Percentiles rank a stretch among this genome's conserved stretches.
phyloP scores from a whole-genome alignment of 441 rosid species.

The Rhodomyrtus psidioides region DNA sequence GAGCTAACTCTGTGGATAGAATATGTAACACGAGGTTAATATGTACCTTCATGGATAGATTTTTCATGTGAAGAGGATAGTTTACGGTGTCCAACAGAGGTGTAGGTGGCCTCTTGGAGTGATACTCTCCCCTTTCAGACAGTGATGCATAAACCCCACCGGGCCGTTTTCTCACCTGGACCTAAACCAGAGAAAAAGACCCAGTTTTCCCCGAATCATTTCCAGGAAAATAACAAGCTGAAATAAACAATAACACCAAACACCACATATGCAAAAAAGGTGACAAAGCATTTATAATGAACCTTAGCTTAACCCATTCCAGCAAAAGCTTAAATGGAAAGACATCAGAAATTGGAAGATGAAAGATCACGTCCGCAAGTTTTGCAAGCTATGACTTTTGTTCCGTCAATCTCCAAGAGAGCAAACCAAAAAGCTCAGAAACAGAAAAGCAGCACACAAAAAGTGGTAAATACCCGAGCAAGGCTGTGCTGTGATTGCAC shows the following conservation, averaged over 20 bases:
- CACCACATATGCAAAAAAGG: not conserved
- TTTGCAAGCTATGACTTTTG: not conserved
- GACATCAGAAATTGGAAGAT: not conserved
- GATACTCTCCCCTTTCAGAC: slow-evolving; percentile 62
- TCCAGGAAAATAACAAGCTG: not conserved
- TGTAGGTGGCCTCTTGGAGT: slow-evolving; percentile 71
- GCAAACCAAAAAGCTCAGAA: not conserved
- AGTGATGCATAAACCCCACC: slow-evolving; percentile 58
- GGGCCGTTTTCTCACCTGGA: slow-evolving; percentile 43
- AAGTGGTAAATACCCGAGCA: slow-evolving; percentile 22
- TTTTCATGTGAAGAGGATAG: slow-evolving; percentile 92
- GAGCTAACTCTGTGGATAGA: not conserved
- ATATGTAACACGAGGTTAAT: not conserved
- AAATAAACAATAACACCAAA: not conserved
- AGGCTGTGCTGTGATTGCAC: slow-evolving; percentile 26
- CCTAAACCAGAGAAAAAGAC: slow-evolving; percentile 10
- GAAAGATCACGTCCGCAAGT: not conserved
- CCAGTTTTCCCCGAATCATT: not conserved
- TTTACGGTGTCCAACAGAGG: slow-evolving; percentile 89
- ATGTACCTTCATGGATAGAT: slow-evolving; percentile 70
- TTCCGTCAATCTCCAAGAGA: not conserved
- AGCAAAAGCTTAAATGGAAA: not conserved
- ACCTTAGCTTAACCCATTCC: not conserved
- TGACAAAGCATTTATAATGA: not conserved
- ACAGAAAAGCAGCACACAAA: not conserved